Percentiles rank a stretch among this genome's conserved stretches.
Conservation (phyloP, 75 land plant genomes). For the Sequoiadendron giganteum region DNA sequence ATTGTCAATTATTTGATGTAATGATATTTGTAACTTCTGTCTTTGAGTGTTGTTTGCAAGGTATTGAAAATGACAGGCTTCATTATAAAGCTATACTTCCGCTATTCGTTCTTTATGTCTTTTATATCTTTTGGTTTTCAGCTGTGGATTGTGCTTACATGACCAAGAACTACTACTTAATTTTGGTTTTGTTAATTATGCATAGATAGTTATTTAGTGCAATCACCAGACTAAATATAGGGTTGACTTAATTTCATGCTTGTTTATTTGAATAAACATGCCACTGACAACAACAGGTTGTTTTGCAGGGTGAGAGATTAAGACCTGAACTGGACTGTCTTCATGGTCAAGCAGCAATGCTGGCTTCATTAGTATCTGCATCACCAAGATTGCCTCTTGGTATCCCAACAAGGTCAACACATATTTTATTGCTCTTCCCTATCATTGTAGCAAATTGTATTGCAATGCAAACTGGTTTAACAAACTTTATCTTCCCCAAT, state of each 20-base stretch:
- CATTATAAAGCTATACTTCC: background rate
- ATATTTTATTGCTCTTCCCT: background rate
- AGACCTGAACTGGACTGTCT: constrained; percentile 74
- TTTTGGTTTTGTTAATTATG: background rate
- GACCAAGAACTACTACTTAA: background rate
- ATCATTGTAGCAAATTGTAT: background rate
- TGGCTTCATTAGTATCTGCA: constrained; percentile 78
- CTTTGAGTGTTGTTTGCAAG: background rate
- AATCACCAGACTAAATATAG: background rate
- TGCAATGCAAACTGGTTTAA: background rate
- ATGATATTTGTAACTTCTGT: background rate
- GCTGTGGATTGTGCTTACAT: background rate
- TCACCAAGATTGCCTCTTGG: constrained; percentile 85
- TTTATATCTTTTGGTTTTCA: background rate
- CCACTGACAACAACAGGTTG: background rate
- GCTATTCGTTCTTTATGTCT: background rate
- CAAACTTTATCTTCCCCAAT: background rate
- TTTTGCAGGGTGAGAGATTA: constrained; percentile 71
- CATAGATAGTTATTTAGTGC: background rate
- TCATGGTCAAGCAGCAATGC: constrained; percentile 92
- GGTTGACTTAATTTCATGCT: background rate
- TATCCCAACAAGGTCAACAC: constrained; percentile 71
- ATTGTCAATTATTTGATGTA: background rate
- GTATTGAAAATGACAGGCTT: background rate
- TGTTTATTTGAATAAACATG: background rate